Percentiles rank a stretch among this genome's conserved stretches.
Evolutionary conservation across 2,329 filamentous ascomycete genomes (phyloP).

Genomic region (Hypoxylon sp.): DNA sequence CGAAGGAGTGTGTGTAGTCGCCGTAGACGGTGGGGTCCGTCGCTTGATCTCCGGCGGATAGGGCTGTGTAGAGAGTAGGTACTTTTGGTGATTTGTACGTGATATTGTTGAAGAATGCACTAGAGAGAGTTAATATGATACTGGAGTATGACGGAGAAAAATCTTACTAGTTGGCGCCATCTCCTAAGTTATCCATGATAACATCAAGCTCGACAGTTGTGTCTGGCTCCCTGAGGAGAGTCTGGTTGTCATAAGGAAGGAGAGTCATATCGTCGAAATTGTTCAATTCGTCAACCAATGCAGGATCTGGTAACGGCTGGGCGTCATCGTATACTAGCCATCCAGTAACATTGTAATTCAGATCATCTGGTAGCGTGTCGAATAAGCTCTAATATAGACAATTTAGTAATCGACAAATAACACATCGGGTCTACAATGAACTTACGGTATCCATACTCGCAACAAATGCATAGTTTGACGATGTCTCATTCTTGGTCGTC

Average conservation of each 20-base stretch:
- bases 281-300: conserved; percentile 72
- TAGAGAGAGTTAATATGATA: conserved; percentile 13
- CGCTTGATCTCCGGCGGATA: conserved; percentile 73
- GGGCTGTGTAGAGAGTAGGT: conserved; percentile 82
- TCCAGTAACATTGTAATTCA: conserved; percentile 79
- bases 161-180: conserved; percentile 77
- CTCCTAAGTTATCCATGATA: conserved; percentile 75
- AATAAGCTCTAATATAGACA: conserved; percentile 71
- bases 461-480: conserved; percentile 76
- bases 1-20: conserved; percentile 74
- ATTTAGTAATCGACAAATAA: conserved; percentile 3
- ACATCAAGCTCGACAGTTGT: conserved; percentile 74
- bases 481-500: conserved; percentile 74
- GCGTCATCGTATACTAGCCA: conserved; percentile 72
- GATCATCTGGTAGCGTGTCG: conserved; percentile 73
- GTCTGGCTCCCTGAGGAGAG: conserved; percentile 73
- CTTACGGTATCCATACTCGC: conserved; percentile 77
- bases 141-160: conserved; percentile 67
- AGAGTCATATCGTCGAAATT: conserved; percentile 82
- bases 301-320: conserved; percentile 65
- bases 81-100: conserved; percentile 83
- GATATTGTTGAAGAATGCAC: conserved; percentile 81
- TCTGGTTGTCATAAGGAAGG: conserved; percentile 76
- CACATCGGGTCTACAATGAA: conserved; percentile 31
- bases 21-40: conserved; percentile 76